Percentiles rank a stretch among this genome's conserved stretches.
phyloP scores from a whole-genome alignment of 2,329 filamentous ascomycete genomes.

The Leptographium procerum region DNA sequence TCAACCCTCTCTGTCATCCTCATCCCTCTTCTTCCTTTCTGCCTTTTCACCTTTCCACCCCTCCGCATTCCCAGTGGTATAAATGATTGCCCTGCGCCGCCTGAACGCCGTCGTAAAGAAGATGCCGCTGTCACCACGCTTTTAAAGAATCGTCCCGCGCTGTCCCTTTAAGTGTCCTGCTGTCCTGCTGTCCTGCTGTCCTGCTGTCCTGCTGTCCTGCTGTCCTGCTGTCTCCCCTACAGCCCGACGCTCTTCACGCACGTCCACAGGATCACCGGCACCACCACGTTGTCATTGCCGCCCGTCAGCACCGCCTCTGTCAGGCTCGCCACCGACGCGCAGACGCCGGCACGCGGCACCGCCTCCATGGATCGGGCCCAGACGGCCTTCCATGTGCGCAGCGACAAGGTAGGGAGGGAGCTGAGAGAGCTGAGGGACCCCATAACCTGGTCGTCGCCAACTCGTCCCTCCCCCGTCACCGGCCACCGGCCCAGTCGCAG shows the following conservation, averaged over 20 bases:
- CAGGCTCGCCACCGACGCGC: constrained; percentile 71
- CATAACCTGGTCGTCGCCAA: not conserved
- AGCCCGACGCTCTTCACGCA: constrained; percentile 68
- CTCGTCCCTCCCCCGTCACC: not conserved
- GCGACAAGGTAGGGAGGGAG: not conserved
- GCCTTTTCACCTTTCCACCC: no score
- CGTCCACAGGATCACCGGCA: constrained; percentile 86
- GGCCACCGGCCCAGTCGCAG: constrained; percentile 64
- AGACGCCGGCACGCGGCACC: constrained; percentile 58
- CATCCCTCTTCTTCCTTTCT: no score
- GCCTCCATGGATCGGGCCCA: constrained; percentile 27
- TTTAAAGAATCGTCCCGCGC: no score
- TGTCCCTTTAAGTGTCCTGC: no score
- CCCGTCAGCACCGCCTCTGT: constrained; percentile 93
- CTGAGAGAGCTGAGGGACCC: no score
- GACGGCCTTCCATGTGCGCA: constrained; percentile 1
- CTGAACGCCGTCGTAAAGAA: no score
- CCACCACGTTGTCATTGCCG: constrained; percentile 96
- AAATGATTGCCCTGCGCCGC: no score
- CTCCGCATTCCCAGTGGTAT: no score
- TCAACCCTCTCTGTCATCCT: not conserved
- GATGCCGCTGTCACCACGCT: no score
- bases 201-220: not conserved
- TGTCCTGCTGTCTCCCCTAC: constrained; percentile 18
- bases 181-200: not conserved